Evolutionary conservation across 2,329 filamentous ascomycete species (phyloP).

Genomic region (Fusarium praegraminearum): DNA sequence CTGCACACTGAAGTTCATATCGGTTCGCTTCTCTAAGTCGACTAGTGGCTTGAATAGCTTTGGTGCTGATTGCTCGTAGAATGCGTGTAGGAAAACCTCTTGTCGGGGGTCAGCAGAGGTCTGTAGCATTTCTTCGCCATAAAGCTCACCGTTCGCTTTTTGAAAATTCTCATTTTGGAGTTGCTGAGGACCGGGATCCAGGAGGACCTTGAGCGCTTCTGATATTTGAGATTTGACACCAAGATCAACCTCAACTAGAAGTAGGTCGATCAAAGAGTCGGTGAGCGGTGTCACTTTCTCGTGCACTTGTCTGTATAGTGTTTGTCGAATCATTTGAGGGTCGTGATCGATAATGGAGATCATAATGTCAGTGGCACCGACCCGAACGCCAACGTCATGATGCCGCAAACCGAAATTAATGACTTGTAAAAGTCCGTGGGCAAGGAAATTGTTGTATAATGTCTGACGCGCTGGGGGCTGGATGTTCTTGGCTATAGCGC

Average conservation of each 20-base stretch:
- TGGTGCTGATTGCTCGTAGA: constrained; percentile 88
- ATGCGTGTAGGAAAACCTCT: constrained; percentile 85
- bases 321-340: constrained; percentile 90
- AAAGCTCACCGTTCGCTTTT: constrained; percentile 76
- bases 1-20: constrained; percentile 80
- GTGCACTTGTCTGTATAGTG: constrained; percentile 90
- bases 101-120: constrained; percentile 75
- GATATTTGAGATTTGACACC: constrained; percentile 96
- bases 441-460: constrained; percentile 90
- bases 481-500: constrained; percentile 91
- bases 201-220: constrained; percentile 91
- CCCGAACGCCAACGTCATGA: constrained; percentile 83
- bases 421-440: constrained; percentile 86
- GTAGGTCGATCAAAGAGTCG: constrained; percentile 90
- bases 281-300: constrained; percentile 89
- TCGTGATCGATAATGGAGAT: constrained; percentile 97
- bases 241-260: constrained; percentile 90
- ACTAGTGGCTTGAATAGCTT: constrained; percentile 89
- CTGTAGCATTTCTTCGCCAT: constrained; percentile 69
- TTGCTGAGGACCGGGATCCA: constrained; percentile 74
- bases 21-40: constrained; percentile 76
- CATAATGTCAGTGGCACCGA: constrained; percentile 93
- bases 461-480: constrained; percentile 84
- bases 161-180: constrained; percentile 65
- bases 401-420: constrained; percentile 93